phyloP scores from a whole-genome alignment of 2,329 filamentous ascomycete genomes.

The Microcera coccophila region DNA sequence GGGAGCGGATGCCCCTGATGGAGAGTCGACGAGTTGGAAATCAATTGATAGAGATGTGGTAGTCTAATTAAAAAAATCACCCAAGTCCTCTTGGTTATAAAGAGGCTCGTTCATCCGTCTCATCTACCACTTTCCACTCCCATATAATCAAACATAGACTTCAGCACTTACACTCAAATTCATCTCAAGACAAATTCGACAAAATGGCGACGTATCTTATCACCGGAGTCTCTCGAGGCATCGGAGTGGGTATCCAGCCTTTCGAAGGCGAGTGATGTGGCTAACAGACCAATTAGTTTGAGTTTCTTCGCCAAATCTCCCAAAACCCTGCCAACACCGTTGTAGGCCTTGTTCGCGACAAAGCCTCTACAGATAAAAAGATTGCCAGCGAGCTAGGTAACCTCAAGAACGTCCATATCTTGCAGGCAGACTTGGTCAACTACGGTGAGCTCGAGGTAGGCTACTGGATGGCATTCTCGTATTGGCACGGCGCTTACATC shows the following conservation, averaged over 20 bases:
- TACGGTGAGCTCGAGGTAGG: slow-evolving; percentile 10
- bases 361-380: slow-evolving; percentile 35
- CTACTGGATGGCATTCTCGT: too few species aligned
- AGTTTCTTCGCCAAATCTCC: slow-evolving; percentile 42
- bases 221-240: slow-evolving; percentile 11
- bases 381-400: slow-evolving; percentile 30
- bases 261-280: not conserved
- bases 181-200: not conserved
- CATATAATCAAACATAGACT: not conserved
- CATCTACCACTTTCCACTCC: not conserved
- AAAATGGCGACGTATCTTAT: slow-evolving; percentile 13
- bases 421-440: slow-evolving; percentile 7
- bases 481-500: not conserved
- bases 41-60: too few species aligned
- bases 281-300: slow-evolving; percentile 8
- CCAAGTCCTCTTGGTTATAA: too few species aligned
- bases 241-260: slow-evolving; percentile 7
- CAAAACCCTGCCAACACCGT: slow-evolving; percentile 37
- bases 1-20: too few species aligned
- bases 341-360: slow-evolving; percentile 43
- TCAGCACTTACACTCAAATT: not conserved
- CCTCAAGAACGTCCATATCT: slow-evolving; percentile 7
- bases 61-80: too few species aligned
- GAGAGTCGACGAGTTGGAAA: too few species aligned
- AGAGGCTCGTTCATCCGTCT: not conserved